Evolutionary conservation across 139 green algal species (phyloP).

Genomic region (Dunaliella primolecta): DNA sequence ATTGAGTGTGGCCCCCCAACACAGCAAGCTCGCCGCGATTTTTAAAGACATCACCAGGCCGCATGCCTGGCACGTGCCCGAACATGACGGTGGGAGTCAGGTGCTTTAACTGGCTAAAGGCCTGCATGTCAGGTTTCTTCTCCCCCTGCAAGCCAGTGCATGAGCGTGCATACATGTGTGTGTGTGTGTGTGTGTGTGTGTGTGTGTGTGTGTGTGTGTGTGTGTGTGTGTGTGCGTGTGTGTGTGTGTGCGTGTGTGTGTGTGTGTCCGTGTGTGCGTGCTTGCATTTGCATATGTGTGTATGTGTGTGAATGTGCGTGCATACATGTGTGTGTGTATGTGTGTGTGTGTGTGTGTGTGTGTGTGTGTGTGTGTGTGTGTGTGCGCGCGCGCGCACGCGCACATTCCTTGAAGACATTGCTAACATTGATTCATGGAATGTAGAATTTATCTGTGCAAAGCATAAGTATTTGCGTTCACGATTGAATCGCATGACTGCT

Average conservation of each 20-base stretch:
- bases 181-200: constrained; percentile 18
- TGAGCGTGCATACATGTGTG: constrained; percentile 9
- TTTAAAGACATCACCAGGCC: background rate
- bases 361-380: constrained; percentile 14
- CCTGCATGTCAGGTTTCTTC: background rate
- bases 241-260: constrained; percentile 16
- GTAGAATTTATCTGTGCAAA: too few relatives aligned
- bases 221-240: constrained; percentile 18
- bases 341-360: background rate
- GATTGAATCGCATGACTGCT: too few relatives aligned
- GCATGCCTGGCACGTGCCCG: background rate
- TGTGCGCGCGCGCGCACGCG: background rate
- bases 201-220: constrained; percentile 11
- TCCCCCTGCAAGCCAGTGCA: background rate
- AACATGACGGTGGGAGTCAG: background rate
- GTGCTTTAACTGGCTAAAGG: background rate
- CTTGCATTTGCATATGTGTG: constrained; percentile 5
- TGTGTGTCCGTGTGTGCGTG: constrained; percentile 14
- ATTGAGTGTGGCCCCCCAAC: background rate
- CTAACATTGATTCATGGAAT: background rate
- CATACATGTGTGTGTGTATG: background rate
- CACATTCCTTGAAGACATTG: too few relatives aligned
- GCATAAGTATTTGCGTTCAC: too few relatives aligned
- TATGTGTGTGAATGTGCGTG: constrained; percentile 16
- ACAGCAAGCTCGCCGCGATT: background rate